Percentiles rank a stretch among this genome's conserved stretches.
Conservation (phyloP, 1,284 basidiomycete species). For the Butyriboletus appendiculatus region DNA sequence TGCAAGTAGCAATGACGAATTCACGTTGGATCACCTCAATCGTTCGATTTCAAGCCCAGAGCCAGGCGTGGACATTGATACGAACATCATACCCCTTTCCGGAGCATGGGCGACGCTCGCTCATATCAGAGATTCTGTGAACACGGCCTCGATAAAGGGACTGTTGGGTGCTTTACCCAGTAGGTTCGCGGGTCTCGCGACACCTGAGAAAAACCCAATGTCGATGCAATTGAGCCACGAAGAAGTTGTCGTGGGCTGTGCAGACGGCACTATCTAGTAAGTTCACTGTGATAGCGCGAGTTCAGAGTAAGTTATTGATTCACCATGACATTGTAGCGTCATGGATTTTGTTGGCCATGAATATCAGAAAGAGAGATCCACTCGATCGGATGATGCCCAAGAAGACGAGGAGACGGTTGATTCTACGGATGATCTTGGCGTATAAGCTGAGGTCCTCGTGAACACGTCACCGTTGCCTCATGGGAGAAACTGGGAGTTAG, state of each 20-base stretch:
- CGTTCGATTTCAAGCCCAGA: constrained; percentile 22
- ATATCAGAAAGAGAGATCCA: constrained; percentile 35
- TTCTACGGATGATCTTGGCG: constrained; percentile 14
- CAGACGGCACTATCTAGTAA: constrained; percentile 87
- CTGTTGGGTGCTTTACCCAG: constrained; percentile 57
- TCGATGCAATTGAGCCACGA: constrained; percentile 85
- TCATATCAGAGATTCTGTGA: constrained; percentile 34
- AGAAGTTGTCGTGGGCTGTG: constrained; percentile 83
- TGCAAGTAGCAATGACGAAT: constrained; percentile 10
- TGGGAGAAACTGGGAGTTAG: background rate
- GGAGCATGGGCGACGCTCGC: constrained; percentile 73
- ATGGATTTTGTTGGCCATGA: constrained; percentile 61
- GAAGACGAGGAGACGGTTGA: constrained; percentile 17
- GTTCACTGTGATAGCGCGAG: constrained; percentile 29
- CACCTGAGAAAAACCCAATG: constrained; percentile 86
- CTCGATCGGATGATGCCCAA: background rate
- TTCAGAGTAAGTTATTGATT: constrained; percentile 11
- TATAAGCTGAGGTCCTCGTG: constrained; percentile 5
- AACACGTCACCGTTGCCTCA: too few species aligned
- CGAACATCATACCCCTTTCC: constrained; percentile 56
- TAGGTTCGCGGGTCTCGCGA: constrained; percentile 73
- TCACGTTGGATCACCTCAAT: constrained; percentile 15
- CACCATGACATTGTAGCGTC: constrained; percentile 38
- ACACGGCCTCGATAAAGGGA: constrained; percentile 48
- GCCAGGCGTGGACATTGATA: constrained; percentile 57